Percentiles rank a stretch among this genome's conserved stretches.
These are phyloP conservation scores for Botryosphaeria agaves DNA, from an alignment of 2,329 filamentous ascomycete genomes.

Conservation along the genomic window DNA sequence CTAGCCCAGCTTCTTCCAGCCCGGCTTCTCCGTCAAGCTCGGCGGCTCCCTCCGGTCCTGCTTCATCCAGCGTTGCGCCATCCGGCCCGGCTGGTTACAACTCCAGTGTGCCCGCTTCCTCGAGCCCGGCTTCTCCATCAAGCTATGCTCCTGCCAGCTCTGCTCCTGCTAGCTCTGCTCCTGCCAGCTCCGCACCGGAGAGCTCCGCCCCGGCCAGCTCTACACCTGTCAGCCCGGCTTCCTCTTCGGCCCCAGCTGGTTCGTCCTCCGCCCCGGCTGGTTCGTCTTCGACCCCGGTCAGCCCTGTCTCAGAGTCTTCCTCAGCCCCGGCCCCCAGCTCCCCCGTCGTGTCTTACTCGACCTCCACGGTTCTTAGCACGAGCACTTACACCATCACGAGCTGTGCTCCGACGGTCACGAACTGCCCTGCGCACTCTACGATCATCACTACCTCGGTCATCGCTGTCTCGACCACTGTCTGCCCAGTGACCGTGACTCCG, in stretches of 20 bases:
- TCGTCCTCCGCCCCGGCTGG: no score
- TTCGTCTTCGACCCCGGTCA: neutral
- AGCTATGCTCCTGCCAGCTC: slow-evolving; percentile 1
- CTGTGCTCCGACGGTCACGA: slow-evolving; percentile 9
- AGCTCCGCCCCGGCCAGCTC: neutral
- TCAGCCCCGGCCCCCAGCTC: slow-evolving; percentile 1
- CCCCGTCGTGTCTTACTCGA: neutral
- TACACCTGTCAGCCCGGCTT: neutral
- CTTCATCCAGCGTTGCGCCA: no score
- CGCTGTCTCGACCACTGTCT: slow-evolving; percentile 4
- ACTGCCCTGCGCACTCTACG: slow-evolving; percentile 8
- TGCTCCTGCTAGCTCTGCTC: neutral
- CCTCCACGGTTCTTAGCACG: slow-evolving; percentile 4
- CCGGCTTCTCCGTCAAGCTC: no score
- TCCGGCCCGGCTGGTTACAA: no score
- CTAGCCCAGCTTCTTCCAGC: no score
- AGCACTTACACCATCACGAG: slow-evolving; percentile 9
- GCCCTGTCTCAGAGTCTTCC: neutral
- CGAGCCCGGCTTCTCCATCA: no score
- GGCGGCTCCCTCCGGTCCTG: no score
- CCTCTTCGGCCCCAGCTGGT: no score
- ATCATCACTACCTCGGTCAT: slow-evolving; percentile 4
- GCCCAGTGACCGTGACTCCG: slow-evolving; percentile 2
- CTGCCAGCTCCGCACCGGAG: slow-evolving; percentile 1
- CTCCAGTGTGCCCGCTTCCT: no score